Conservation (phyloP, 441 rosid genomes). For the Viola pubescens region DNA sequence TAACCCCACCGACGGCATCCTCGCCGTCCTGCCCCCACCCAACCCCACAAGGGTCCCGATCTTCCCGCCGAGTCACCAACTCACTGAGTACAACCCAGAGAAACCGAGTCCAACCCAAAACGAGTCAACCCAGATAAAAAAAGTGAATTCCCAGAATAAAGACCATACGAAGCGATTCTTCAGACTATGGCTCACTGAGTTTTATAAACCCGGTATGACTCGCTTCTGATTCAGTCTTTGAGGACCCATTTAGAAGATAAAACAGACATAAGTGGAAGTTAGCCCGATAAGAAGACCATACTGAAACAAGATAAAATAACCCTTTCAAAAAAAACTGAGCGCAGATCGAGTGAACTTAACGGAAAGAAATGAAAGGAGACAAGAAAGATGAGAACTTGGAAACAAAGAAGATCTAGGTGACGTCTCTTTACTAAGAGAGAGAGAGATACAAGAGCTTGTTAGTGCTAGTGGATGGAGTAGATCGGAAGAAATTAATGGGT, state of each 20-base stretch:
- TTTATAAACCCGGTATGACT: not conserved
- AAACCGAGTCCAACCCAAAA: slow-evolving; percentile 11
- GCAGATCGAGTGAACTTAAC: not conserved
- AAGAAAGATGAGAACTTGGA: slow-evolving; percentile 8
- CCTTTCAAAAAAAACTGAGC: not conserved
- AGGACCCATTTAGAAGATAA: not conserved
- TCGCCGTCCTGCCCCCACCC: slow-evolving; percentile 22
- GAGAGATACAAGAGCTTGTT: too few relatives aligned
- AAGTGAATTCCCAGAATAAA: not conserved
- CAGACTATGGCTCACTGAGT: slow-evolving; percentile 1
- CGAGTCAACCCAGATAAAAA: not conserved
- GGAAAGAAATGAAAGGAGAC: not conserved
- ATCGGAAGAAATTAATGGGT: slow-evolving; percentile 10
- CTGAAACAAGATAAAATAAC: not conserved
- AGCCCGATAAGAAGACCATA: not conserved
- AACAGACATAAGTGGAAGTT: not conserved
- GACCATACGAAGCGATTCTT: slow-evolving; percentile 5
- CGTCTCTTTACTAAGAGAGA: slow-evolving; percentile 21
- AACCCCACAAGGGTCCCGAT: slow-evolving; percentile 19
- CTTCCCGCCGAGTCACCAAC: slow-evolving; percentile 18
- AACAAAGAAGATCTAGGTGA: slow-evolving; percentile 25
- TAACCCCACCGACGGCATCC: slow-evolving; percentile 87
- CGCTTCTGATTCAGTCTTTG: slow-evolving; percentile 1
- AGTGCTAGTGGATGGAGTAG: not conserved
- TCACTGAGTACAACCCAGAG: too few relatives aligned